Evolutionary conservation across 2,329 filamentous ascomycete species (phyloP).

Genomic region (Alternaria arborescens): DNA sequence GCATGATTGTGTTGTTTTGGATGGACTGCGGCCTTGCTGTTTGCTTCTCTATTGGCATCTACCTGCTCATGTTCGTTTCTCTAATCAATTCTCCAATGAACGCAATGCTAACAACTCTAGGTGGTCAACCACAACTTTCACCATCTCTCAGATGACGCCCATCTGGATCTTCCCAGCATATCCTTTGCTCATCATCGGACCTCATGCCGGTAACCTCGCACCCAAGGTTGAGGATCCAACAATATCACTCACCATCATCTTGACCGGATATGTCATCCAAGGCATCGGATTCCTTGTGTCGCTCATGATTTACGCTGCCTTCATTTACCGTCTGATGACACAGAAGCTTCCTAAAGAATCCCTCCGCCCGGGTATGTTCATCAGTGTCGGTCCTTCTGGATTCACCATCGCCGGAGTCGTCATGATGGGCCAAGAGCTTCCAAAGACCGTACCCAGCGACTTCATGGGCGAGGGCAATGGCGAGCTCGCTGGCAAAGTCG

Average conservation of each 20-base stretch:
- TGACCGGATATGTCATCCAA: slow-evolving; percentile 68
- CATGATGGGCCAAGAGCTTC: slow-evolving; percentile 63
- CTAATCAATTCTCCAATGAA: neutral
- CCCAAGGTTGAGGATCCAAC: slow-evolving; percentile 53
- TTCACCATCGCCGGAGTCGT: slow-evolving; percentile 71
- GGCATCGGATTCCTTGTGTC: slow-evolving; percentile 71
- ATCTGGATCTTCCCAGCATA: slow-evolving; percentile 91
- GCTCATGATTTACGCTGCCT: slow-evolving; percentile 84
- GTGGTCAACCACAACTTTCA: slow-evolving; percentile 71
- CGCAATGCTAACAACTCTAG: slow-evolving; percentile 44
- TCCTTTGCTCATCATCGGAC: slow-evolving; percentile 77
- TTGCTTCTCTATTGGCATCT: slow-evolving; percentile 73
- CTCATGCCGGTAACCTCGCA: slow-evolving; percentile 71
- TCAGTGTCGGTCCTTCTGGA: slow-evolving; percentile 78
- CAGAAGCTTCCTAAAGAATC: slow-evolving; percentile 82
- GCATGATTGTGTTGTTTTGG: slow-evolving; percentile 77
- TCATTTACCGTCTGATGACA: slow-evolving; percentile 87
- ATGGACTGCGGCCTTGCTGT: slow-evolving; percentile 74
- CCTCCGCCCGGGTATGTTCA: slow-evolving; percentile 84
- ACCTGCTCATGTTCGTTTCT: slow-evolving; percentile 71
- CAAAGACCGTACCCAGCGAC: slow-evolving; percentile 57
- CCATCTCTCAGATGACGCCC: slow-evolving; percentile 85
- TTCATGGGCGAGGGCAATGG: slow-evolving; percentile 66
- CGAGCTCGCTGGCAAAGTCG: slow-evolving; percentile 62
- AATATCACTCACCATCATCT: slow-evolving; percentile 62